Conservation (phyloP, 176 grass and related monocot species). For the Avena atlantica region DNA sequence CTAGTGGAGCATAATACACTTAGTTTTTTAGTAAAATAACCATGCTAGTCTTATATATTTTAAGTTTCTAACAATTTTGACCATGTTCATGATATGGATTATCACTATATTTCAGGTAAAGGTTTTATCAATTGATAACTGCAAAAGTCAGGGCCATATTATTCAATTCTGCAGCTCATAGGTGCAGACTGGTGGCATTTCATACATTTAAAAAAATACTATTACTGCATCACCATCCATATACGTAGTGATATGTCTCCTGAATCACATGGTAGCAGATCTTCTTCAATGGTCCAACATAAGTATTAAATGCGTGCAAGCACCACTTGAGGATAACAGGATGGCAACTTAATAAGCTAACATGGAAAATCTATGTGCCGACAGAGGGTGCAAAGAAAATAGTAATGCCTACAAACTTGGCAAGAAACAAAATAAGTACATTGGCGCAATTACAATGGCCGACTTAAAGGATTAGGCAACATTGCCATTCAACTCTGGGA, state of each 20-base stretch:
- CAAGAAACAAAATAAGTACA: conserved; percentile 31
- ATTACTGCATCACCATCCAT: neutral
- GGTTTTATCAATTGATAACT: neutral
- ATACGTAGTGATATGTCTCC: conserved; percentile 2
- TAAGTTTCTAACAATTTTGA: neutral
- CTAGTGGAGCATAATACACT: neutral
- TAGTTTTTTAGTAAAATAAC: no score
- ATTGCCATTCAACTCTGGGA: no score
- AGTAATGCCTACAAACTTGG: conserved; percentile 24
- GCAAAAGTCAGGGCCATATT: neutral
- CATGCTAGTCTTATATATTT: no score
- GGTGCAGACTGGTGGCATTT: conserved; percentile 12
- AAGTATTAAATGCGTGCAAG: conserved; percentile 25
- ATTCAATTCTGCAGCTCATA: conserved; percentile 24
- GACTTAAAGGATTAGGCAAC: no score
- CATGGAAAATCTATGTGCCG: conserved; percentile 10
- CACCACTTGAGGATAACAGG: conserved; percentile 17
- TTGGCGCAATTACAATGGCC: no score
- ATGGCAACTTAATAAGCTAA: conserved; percentile 53
- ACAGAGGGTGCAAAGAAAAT: no score
- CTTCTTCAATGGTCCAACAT: conserved; percentile 40
- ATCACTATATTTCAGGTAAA: neutral
- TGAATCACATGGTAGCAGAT: conserved; percentile 33
- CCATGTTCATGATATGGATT: neutral
- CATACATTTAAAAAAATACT: conserved; percentile 17